phyloP scores from a whole-genome alignment of 768 basidiomycete genomes.

The Dacryopinax primogenitus region DNA sequence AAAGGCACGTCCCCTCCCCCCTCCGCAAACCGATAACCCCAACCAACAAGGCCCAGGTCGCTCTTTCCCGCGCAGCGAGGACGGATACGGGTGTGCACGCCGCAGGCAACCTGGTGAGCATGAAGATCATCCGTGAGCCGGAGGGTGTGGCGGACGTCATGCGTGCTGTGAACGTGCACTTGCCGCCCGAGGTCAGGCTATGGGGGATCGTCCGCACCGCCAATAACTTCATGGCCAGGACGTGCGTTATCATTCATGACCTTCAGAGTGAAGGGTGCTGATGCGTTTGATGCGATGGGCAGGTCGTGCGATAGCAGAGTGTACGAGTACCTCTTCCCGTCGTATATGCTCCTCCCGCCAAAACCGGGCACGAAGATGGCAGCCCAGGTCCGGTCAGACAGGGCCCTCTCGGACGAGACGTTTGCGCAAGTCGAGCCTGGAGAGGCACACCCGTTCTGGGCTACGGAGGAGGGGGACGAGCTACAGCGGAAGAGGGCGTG shows the following conservation, averaged over 20 bases:
- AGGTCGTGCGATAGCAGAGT: constrained; percentile 89
- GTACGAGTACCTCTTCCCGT: constrained; percentile 95
- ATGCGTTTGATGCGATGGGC: constrained; percentile 13
- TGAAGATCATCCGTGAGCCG: constrained; percentile 43
- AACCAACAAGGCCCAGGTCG: constrained; percentile 42
- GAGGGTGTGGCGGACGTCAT: constrained; percentile 62
- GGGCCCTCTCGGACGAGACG: background rate
- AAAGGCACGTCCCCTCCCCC: constrained; percentile 41
- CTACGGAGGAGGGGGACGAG: background rate
- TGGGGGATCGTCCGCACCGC: constrained; percentile 65
- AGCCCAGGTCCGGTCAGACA: background rate
- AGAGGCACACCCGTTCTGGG: background rate
- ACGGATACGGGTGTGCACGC: constrained; percentile 98
- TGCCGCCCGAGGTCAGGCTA: constrained; percentile 86
- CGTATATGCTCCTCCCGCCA: constrained; percentile 77
- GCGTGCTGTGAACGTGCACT: constrained; percentile 61
- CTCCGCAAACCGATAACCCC: background rate
- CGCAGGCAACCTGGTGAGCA: constrained; percentile 70
- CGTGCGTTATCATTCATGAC: constrained; percentile 16
- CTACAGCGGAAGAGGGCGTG: constrained; percentile 56
- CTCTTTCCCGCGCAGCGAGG: constrained; percentile 74
- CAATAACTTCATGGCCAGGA: constrained; percentile 32
- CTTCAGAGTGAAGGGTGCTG: background rate
- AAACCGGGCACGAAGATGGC: constrained; percentile 4
- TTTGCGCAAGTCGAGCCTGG: background rate